Conservation (phyloP, 2,329 filamentous ascomycete genomes). For the Verticillium zaregamsianum region DNA sequence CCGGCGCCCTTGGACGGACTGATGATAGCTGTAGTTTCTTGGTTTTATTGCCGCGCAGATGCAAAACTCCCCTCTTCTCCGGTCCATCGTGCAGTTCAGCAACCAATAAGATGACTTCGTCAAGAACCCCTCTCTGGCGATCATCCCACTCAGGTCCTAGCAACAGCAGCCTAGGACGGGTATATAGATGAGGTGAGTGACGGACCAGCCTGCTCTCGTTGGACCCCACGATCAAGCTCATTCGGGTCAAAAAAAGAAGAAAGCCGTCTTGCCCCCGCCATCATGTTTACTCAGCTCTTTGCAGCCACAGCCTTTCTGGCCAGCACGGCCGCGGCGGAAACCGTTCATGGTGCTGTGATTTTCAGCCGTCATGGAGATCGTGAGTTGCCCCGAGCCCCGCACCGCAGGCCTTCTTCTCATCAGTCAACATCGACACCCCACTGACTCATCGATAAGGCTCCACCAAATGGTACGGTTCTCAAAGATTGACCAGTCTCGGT, state of each 20-base stretch:
- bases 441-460: constrained; percentile 17
- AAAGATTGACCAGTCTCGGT: constrained; percentile 27
- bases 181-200: neutral
- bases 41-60: neutral
- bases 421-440: neutral
- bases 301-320: constrained; percentile 3
- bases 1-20: neutral
- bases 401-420: too few species aligned
- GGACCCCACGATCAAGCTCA: too few species aligned
- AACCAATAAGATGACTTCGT: neutral
- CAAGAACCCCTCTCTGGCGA: neutral
- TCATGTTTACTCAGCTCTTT: neutral
- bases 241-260: too few species aligned
- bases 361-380: constrained; percentile 30
- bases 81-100: neutral
- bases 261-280: neutral
- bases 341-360: constrained; percentile 26
- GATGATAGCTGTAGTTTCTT: neutral
- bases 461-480: constrained; percentile 28
- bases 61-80: neutral
- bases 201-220: too few species aligned
- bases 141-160: neutral
- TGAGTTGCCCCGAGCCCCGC: constrained; percentile 12
- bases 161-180: neutral
- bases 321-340: constrained; percentile 22